Base-by-base conservation (phyloP, 2,329 filamentous ascomycete genomes). In the Penicillium sp. region DNA sequence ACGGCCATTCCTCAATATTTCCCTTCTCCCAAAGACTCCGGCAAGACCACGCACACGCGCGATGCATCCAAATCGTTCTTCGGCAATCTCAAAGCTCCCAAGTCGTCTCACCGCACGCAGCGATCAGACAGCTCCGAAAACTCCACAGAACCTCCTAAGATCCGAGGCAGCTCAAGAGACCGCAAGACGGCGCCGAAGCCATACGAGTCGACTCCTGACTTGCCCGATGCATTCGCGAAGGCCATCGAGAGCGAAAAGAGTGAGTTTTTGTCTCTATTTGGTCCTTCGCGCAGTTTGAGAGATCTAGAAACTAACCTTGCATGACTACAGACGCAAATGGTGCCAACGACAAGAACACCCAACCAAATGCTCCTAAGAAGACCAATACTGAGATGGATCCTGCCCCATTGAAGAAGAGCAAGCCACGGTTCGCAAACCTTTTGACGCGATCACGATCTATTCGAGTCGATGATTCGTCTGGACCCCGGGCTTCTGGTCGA, bases 1-100 rank as follows among this genome's bases (percentile, higher is more conserved):
- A 80, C 78, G 6, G 77, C 78, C 10, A 79, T 81, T 58, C 78
- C 78, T 38, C 78, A 76, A 63, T 76, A 77, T 51, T 78, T 79
- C 56, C 73, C 77, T 20, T 80, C 78, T 1, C 75, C 78, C 10
- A 76, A 73, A 62, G 71, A 78, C 48, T 64, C 74, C 6, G 65
- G 70, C 14, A 78, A 77, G 20, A n/a, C n/a, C 12, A 20, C 52
- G 59, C 79, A 81, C 61, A 69, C 67, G 14, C 76, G 79, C 57
- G 79, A 81, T 61, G 67, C 74, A 3, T 81, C 79, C 3, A 77
- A 75, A 51, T 79, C 78, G 3, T 80, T 81, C 57, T 81, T 81
- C 59, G 76, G 78, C 12, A 80, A 75, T 57, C 69, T 81, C 45
- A 81, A 79, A 68, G 78, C 78, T 5, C 78, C 78, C 3, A 79